Conservation (phyloP, 768 basidiomycete genomes). For the Hypsizygus marmoreus region DNA sequence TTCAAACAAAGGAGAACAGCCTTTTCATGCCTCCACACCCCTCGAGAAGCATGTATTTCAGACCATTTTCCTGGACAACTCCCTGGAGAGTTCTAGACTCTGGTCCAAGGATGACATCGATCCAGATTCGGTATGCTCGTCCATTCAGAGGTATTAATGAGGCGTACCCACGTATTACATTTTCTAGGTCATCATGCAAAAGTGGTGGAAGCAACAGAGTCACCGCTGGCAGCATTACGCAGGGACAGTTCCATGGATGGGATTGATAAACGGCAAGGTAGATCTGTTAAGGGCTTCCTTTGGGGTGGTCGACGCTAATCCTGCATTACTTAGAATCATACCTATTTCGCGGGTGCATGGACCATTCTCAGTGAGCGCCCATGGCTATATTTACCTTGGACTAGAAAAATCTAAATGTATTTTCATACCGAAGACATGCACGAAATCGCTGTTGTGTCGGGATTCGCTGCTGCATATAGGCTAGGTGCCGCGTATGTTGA, state of each 20-base stretch:
- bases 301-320: no score
- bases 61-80: constrained; percentile 49
- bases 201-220: constrained; percentile 57
- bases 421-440: constrained; percentile 32
- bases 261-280: constrained; percentile 36
- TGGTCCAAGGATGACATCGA: constrained; percentile 47
- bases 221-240: constrained; percentile 51
- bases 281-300: no score
- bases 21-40: constrained; percentile 29
- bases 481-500: constrained; percentile 35
- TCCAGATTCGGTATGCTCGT: constrained; percentile 26
- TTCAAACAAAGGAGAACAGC: constrained; percentile 9
- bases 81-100: constrained; percentile 34
- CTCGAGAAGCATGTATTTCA: constrained; percentile 49
- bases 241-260: constrained; percentile 39
- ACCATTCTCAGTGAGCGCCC: constrained; percentile 32
- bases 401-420: neutral
- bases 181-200: constrained; percentile 37
- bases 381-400: no score
- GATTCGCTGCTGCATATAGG: constrained; percentile 38
- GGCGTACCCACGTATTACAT: neutral
- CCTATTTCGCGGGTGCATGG: constrained; percentile 39
- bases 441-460: constrained; percentile 40
- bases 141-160: neutral
- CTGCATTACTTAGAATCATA: constrained; percentile 34